Conservation (phyloP, 345 rosid species). For the Eucalyptus tenuipes region DNA sequence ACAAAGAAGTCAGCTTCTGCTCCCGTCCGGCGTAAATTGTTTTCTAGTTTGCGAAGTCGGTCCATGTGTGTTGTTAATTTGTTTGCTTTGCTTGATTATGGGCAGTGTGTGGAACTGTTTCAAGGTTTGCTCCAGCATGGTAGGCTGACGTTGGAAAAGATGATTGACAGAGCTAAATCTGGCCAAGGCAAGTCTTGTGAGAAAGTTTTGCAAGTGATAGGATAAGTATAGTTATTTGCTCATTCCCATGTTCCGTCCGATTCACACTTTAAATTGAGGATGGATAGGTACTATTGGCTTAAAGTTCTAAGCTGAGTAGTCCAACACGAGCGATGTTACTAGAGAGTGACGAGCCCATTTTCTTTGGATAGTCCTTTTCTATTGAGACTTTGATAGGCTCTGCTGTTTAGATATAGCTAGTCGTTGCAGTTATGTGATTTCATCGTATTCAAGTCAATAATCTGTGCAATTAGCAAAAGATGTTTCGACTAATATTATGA, state of each 20-base stretch:
- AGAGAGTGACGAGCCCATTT: neutral
- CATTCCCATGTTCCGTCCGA: neutral
- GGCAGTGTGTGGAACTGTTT: slow-evolving; percentile 52
- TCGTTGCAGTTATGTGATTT: neutral
- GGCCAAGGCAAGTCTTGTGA: slow-evolving; percentile 27
- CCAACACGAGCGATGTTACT: neutral
- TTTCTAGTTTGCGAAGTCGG: neutral
- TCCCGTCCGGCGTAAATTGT: neutral
- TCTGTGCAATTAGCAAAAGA: neutral
- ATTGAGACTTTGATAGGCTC: neutral
- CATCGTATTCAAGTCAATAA: neutral
- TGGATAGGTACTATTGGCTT: neutral
- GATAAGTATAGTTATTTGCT: neutral
- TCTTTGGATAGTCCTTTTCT: neutral
- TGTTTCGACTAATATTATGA: neutral
- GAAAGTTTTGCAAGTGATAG: neutral
- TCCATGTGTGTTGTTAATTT: neutral
- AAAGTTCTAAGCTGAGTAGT: neutral
- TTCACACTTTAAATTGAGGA: neutral
- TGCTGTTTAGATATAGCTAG: neutral
- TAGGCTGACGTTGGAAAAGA: slow-evolving; percentile 68
- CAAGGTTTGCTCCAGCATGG: slow-evolving; percentile 77
- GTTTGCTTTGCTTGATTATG: neutral
- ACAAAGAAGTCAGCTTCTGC: slow-evolving; percentile 27
- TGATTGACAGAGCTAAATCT: slow-evolving; percentile 42